Conservation (phyloP, 768 basidiomycete genomes). For the Boletus eberwhitei region DNA sequence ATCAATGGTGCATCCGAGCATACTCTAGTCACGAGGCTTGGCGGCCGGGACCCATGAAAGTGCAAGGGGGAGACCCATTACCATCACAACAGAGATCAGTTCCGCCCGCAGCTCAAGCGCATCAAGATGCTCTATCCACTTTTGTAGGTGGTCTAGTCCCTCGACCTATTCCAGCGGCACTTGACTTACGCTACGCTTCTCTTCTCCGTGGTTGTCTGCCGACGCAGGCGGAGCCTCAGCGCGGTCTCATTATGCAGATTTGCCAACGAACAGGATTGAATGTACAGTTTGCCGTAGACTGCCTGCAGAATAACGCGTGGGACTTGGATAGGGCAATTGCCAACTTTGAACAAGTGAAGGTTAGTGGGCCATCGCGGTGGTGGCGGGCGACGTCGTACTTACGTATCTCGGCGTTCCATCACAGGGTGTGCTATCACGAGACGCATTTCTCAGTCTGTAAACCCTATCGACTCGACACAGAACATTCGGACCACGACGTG, state of each 20-base stretch:
- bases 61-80: conserved; percentile 49
- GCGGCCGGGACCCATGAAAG: conserved; percentile 68
- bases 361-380: conserved; percentile 33
- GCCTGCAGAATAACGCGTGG: conserved; percentile 83
- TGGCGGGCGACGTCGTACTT: conserved; percentile 16
- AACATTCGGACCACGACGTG: conserved; percentile 1
- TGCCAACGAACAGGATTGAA: conserved; percentile 76
- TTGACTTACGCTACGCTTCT: conserved; percentile 9
- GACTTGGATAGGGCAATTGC: conserved; percentile 71
- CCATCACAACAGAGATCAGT: conserved; percentile 21
- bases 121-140: conserved; percentile 49
- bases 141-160: conserved; percentile 48
- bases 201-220: conserved; percentile 11
- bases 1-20: conserved; percentile 78
- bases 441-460: conserved; percentile 46
- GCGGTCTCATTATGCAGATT: conserved; percentile 65
- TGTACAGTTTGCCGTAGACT: conserved; percentile 76
- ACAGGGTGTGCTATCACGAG: conserved; percentile 49
- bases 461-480: background rate
- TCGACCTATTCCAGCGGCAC: conserved; percentile 5
- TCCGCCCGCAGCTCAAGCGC: conserved; percentile 35
- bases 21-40: conserved; percentile 84
- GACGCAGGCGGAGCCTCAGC: conserved; percentile 64
- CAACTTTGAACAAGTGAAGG: conserved; percentile 89
- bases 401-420: conserved; percentile 21